A percentile compares a stretch with the other conserved stretches of the same genome.
phyloP scores from a whole-genome alignment of 345 rosid genomes.

The Pistacia vera region DNA sequence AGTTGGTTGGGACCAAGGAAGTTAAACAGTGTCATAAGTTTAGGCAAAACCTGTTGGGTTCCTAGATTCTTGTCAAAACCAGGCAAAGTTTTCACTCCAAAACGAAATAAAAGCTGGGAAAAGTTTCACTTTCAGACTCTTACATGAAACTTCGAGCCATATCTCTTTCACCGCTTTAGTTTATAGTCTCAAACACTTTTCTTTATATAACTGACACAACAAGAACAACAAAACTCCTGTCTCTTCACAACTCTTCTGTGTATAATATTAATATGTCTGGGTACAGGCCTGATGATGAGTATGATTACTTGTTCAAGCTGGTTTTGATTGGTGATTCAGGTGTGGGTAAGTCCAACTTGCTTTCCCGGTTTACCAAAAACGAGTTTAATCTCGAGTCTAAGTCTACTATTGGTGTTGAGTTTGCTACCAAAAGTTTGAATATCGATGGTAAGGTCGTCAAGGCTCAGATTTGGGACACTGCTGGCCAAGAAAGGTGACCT shows the following conservation, averaged over 20 bases:
- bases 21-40: too few species aligned
- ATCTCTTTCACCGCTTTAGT: background rate
- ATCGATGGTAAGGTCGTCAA: constrained; percentile 28
- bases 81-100: background rate
- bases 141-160: background rate
- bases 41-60: too few species aligned
- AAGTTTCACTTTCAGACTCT: background rate
- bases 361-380: constrained; percentile 51
- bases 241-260: background rate
- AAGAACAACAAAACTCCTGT: background rate
- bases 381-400: constrained; percentile 61
- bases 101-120: background rate
- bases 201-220: background rate
- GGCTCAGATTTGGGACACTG: background rate
- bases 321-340: constrained; percentile 66
- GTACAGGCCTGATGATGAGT: constrained; percentile 54
- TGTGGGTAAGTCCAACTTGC: constrained; percentile 58
- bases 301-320: constrained; percentile 60
- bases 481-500: background rate
- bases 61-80: too few species aligned
- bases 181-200: background rate
- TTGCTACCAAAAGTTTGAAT: constrained; percentile 49
- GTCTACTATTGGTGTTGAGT: constrained; percentile 63
- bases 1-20: too few species aligned
- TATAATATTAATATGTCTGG: constrained; percentile 46